Conservation (phyloP, 345 rosid genomes). For the Populus tremula region DNA sequence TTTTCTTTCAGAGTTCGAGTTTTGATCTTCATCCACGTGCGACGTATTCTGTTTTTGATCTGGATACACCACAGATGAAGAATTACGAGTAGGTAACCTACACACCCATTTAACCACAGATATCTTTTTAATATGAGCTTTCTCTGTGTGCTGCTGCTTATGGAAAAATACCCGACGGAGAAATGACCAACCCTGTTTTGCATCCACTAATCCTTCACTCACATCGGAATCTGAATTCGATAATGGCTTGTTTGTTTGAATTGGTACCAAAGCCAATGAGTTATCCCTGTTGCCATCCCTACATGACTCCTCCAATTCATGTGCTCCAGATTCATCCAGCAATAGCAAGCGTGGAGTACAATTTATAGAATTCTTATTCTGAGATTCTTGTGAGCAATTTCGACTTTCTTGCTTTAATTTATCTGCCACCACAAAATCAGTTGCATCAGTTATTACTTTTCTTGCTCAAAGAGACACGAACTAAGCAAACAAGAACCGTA, state of each 20-base stretch:
- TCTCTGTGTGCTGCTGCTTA: slow-evolving; percentile 35
- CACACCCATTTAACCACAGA: slow-evolving; percentile 51
- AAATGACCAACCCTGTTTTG: slow-evolving; percentile 60
- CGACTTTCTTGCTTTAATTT: slow-evolving; percentile 16
- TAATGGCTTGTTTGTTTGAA: slow-evolving; percentile 30
- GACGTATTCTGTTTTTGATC: slow-evolving; percentile 50
- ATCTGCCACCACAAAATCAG: slow-evolving; percentile 21
- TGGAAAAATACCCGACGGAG: slow-evolving; percentile 42
- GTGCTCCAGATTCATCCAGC: slow-evolving; percentile 13
- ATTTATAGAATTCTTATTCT: slow-evolving; percentile 7
- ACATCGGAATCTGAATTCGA: slow-evolving; percentile 20
- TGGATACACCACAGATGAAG: slow-evolving; percentile 60
- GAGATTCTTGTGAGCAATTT: slow-evolving; percentile 6
- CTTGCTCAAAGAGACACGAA: slow-evolving; percentile 2
- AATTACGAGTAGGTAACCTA: slow-evolving; percentile 47
- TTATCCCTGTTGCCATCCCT: slow-evolving; percentile 27
- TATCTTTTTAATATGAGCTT: slow-evolving; percentile 45
- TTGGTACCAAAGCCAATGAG: slow-evolving; percentile 54
- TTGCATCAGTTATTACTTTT: slow-evolving; percentile 4
- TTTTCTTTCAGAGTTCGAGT: slow-evolving; percentile 50
- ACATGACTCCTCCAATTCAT: slow-evolving; percentile 7
- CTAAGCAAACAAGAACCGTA: slow-evolving; percentile 3
- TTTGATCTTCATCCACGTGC: slow-evolving; percentile 30
- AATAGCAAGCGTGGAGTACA: background rate
- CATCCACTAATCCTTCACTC: slow-evolving; percentile 12